These are phyloP conservation scores for Ogataea henricii DNA, from an alignment of 805 yeast genomes.

Conservation along the genomic window DNA sequence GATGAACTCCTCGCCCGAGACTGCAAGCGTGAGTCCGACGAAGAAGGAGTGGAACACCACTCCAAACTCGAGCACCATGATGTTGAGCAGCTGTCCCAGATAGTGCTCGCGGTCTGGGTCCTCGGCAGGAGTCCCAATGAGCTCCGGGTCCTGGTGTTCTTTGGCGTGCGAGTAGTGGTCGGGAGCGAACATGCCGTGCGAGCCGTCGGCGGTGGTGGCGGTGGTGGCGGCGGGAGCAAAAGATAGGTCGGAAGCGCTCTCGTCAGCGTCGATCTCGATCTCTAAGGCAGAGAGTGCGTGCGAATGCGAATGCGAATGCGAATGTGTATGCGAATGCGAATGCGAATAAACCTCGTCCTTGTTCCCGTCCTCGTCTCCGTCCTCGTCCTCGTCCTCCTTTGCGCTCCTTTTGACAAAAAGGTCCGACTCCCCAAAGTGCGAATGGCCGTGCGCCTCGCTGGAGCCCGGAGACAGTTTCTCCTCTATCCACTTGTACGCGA, in stretches of 20 bases:
- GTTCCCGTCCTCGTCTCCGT: slow-evolving; percentile 8
- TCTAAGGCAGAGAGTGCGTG: not conserved
- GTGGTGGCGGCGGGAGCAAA: not conserved
- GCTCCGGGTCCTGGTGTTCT: slow-evolving; percentile 47
- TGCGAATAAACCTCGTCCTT: slow-evolving; percentile 2
- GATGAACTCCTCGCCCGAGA: slow-evolving; percentile 74
- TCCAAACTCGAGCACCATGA: slow-evolving; percentile 74
- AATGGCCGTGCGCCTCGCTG: slow-evolving; percentile 44
- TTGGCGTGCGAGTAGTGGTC: slow-evolving; percentile 43
- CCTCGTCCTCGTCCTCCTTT: slow-evolving; percentile 14
- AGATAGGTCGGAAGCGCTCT: not conserved
- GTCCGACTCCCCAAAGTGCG: slow-evolving; percentile 54
- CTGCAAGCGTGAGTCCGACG: slow-evolving; percentile 76
- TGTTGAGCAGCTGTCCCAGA: slow-evolving; percentile 55
- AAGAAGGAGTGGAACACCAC: slow-evolving; percentile 81
- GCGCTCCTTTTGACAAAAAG: slow-evolving; percentile 17
- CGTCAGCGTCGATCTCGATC: too few relatives aligned
- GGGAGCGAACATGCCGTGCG: slow-evolving; percentile 13
- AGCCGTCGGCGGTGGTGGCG: not conserved
- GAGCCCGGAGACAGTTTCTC: slow-evolving; percentile 22
- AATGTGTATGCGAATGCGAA: not conserved
- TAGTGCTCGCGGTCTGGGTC: slow-evolving; percentile 37
- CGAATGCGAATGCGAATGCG: not conserved
- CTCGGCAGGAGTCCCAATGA: slow-evolving; percentile 40
- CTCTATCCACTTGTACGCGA: slow-evolving; percentile 50